Conservation (phyloP, 352 stramenopile genomes). For the Globisporangium perplexum region DNA sequence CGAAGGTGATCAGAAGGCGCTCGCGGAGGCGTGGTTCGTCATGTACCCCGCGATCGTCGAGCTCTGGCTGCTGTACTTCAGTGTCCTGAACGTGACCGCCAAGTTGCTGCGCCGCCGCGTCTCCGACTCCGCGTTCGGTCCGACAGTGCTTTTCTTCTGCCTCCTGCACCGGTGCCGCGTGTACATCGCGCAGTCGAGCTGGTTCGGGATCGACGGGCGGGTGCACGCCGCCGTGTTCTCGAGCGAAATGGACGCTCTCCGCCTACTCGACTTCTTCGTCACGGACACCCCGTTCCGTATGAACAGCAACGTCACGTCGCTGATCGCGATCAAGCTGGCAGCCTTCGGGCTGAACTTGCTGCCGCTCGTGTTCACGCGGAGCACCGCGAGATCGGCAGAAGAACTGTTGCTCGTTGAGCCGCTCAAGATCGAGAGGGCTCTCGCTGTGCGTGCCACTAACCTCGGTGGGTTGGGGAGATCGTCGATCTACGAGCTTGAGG, state of each 20-base stretch:
- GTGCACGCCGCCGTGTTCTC: slow-evolving; percentile 2
- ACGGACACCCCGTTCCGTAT: too few species aligned
- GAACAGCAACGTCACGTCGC: too few species aligned
- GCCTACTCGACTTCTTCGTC: too few species aligned
- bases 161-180: slow-evolving; percentile 7
- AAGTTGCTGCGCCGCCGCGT: slow-evolving; percentile 13
- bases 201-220: background rate
- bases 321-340: too few species aligned
- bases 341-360: too few species aligned
- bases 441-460: too few species aligned
- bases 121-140: slow-evolving; percentile 20
- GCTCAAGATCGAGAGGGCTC: background rate
- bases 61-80: slow-evolving; percentile 18
- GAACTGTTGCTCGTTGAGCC: too few species aligned
- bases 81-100: slow-evolving; percentile 13
- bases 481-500: too few species aligned
- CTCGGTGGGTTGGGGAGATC: too few species aligned
- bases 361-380: background rate
- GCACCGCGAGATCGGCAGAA: too few species aligned
- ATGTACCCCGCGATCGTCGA: slow-evolving; percentile 24
- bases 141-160: slow-evolving; percentile 13
- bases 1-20: slow-evolving; percentile 15
- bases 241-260: background rate
- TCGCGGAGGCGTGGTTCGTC: slow-evolving; percentile 21
- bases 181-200: background rate